Base-by-base conservation (phyloP, 2,329 filamentous ascomycete species). In the Colletotrichum somersetense region DNA sequence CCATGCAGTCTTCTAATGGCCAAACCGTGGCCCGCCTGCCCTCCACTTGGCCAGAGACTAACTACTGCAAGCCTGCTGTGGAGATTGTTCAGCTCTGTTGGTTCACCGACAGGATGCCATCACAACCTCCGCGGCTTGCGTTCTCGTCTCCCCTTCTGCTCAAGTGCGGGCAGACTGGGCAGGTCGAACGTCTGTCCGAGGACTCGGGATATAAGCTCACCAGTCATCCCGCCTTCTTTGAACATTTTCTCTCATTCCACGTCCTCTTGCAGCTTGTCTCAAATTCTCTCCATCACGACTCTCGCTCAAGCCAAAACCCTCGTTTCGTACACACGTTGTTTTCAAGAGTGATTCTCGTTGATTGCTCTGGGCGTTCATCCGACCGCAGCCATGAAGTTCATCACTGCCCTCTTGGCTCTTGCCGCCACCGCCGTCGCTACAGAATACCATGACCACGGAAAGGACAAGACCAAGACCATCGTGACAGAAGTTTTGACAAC, bases 31-130 rank as follows among this genome's bases (percentile, higher is more conserved):
- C 40, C 53, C 56, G 61, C 59, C 30, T 58, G 33, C 58, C 63
- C 64, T 59, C 59, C 64, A 63, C 66, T 55, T 74, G 67, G 57
- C 38, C 44, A 42, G 57, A 59, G 46, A 35, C 73, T 72, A 74
- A 35, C 73, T 68, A 74, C 67, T 74, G 73, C 73, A 74, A 65
- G 61, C 67, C 57, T 33, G 30, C 38, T 40, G 71, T 72, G 67
- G 71, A 52, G 68, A 70, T 73, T 48, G 35, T 50, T 67, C 23
- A 67, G 59, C 59, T 12, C 59, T 70, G 67, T 62, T 69, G 65
- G 44, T 53, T 38, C 20, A 64, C 52, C 18, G 30, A 23, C 5
- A 69, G 66, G 59, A 73, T 75, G 74, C 65, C 72, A 74, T 72
- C 65, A 38, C 72, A 50, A 55, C 62, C 62, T 67, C 62, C 71